These are phyloP conservation scores for Pseudogymnoascus pannorum DNA, from an alignment of 2,329 filamentous ascomycete genomes.

Conservation along the genomic window DNA sequence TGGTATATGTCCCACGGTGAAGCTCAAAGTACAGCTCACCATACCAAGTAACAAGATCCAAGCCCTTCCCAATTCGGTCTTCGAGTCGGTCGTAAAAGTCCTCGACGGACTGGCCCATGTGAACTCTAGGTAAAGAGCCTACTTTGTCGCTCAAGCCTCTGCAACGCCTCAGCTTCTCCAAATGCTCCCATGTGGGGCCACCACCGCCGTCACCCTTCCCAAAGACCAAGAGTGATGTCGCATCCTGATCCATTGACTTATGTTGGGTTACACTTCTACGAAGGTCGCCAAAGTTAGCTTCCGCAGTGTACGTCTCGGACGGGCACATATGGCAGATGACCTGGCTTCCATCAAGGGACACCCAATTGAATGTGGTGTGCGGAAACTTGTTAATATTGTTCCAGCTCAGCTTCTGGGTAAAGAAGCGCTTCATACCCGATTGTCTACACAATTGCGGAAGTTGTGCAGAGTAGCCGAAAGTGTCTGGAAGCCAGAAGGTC, in stretches of 20 bases:
- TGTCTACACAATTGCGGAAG: slow-evolving; percentile 88
- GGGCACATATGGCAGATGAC: slow-evolving; percentile 98
- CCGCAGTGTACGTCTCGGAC: slow-evolving; percentile 88
- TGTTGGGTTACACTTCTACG: slow-evolving; percentile 84
- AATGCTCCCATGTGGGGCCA: slow-evolving; percentile 85
- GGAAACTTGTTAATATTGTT: slow-evolving; percentile 99
- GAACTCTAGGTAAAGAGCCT: slow-evolving; percentile 75
- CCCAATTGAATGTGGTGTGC: slow-evolving; percentile 98
- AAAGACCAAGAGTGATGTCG: slow-evolving; percentile 84
- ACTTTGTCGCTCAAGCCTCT: slow-evolving; percentile 85
- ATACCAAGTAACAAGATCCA: slow-evolving; percentile 88
- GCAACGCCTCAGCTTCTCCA: slow-evolving; percentile 90
- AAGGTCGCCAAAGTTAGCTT: slow-evolving; percentile 91
- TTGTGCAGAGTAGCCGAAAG: slow-evolving; percentile 94
- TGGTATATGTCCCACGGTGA: slow-evolving; percentile 94
- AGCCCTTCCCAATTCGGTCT: slow-evolving; percentile 54
- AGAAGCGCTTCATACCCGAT: slow-evolving; percentile 93
- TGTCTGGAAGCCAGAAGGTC: slow-evolving; percentile 97
- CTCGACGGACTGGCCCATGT: slow-evolving; percentile 84
- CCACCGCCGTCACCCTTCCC: slow-evolving; percentile 96
- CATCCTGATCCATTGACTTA: slow-evolving; percentile 91
- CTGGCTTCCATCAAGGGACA: slow-evolving; percentile 88
- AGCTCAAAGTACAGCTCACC: slow-evolving; percentile 97
- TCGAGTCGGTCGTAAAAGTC: slow-evolving; percentile 87
- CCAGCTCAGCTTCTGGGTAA: slow-evolving; percentile 98